These are phyloP conservation scores for Kwoniella botswanensis DNA, from an alignment of 768 basidiomycete species.

Conservation along the genomic window DNA sequence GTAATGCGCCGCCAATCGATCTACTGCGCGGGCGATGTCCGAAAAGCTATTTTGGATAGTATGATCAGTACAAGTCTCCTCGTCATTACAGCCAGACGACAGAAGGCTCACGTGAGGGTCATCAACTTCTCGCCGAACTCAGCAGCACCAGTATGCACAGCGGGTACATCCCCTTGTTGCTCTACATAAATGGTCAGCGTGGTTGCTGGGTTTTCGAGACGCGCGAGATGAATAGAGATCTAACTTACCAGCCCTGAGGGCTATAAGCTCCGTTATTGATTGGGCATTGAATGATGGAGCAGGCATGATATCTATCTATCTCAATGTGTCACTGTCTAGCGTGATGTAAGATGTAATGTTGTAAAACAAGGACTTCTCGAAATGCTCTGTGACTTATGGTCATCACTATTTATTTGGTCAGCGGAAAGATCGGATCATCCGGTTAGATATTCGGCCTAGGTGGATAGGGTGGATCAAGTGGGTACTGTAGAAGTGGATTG, in stretches of 20 bases:
- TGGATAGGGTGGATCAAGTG: constrained; percentile 18
- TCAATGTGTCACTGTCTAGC: background rate
- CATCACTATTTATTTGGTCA: background rate
- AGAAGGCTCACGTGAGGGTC: constrained; percentile 47
- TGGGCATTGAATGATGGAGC: constrained; percentile 43
- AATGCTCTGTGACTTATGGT: background rate
- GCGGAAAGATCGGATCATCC: constrained; percentile 8
- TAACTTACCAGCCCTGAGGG: constrained; percentile 44
- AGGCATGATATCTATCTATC: constrained; percentile 38
- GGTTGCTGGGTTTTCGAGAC: background rate
- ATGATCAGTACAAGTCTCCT: background rate
- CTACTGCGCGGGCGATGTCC: constrained; percentile 39
- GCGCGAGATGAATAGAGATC: background rate
- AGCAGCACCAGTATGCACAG: constrained; percentile 53
- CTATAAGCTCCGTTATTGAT: constrained; percentile 49
- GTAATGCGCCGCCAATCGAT: constrained; percentile 47
- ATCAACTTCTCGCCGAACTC: constrained; percentile 55
- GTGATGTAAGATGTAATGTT: background rate
- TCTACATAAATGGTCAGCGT: constrained; percentile 17
- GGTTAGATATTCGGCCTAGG: background rate
- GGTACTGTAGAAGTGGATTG: constrained; percentile 2
- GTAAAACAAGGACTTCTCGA: background rate
- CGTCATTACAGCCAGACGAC: background rate
- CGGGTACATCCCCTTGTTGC: constrained; percentile 44
- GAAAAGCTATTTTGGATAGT: constrained; percentile 28